Conservation (phyloP, 148 eudicot species). For the Arctostaphylos glauca region DNA sequence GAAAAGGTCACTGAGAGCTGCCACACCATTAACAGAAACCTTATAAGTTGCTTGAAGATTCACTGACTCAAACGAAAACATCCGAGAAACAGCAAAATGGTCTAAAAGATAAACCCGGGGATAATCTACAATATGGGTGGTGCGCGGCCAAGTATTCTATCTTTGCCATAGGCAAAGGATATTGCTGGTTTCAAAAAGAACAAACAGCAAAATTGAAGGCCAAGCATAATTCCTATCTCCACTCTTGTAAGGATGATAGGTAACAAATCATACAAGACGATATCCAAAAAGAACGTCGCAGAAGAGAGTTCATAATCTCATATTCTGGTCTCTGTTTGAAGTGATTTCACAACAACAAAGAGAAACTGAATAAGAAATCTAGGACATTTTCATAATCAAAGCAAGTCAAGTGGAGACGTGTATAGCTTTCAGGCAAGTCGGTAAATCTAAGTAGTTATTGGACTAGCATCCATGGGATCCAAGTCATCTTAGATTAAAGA, state of each 20-base stretch:
- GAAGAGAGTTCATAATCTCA: background rate
- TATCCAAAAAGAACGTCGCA: background rate
- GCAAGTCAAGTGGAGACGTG: too few relatives aligned
- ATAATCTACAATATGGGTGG: background rate
- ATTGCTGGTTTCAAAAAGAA: background rate
- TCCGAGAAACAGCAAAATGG: background rate
- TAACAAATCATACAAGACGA: background rate
- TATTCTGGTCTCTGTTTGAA: background rate
- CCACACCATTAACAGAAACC: slow-evolving; percentile 12
- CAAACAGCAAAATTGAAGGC: background rate
- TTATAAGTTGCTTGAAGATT: slow-evolving; percentile 1
- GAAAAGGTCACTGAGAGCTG: slow-evolving; percentile 37
- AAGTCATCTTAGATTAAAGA: too few relatives aligned
- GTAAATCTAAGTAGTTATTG: too few relatives aligned
- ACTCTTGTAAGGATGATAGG: background rate
- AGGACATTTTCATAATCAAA: background rate
- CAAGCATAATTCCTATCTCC: background rate
- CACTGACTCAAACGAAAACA: background rate
- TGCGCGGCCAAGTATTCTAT: background rate
- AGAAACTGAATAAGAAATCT: background rate
- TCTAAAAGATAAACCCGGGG: background rate
- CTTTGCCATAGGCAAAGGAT: background rate
- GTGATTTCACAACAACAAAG: background rate
- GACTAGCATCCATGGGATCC: too few relatives aligned
- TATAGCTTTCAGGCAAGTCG: too few relatives aligned